Conservation (phyloP, 192 early-diverging fungal species). For the Phycomyces nitens region DNA sequence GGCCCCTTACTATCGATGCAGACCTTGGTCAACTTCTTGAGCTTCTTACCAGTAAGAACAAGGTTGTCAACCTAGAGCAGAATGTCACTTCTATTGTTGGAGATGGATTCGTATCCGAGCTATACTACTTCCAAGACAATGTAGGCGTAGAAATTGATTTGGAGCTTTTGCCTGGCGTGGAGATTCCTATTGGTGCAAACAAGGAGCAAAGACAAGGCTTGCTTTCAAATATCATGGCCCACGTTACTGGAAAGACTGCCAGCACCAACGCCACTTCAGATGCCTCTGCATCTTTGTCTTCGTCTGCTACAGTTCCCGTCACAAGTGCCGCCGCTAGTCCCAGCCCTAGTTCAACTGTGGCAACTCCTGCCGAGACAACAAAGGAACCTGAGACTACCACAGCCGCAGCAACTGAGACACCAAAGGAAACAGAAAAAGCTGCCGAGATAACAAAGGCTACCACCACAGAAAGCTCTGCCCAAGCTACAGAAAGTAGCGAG, state of each 20-base stretch:
- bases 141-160: not conserved
- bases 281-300: not conserved
- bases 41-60: constrained; percentile 4
- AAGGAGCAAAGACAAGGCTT: not conserved
- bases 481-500: constrained; percentile 1
- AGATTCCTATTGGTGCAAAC: not conserved
- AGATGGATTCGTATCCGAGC: constrained; percentile 11
- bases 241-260: not conserved
- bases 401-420: not conserved
- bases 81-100: constrained; percentile 19
- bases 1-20: constrained; percentile 20
- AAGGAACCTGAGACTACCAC: not conserved
- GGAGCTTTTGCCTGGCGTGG: not conserved
- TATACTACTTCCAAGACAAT: constrained; percentile 29
- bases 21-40: constrained; percentile 11
- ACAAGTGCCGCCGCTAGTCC: not conserved
- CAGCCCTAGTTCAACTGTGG: constrained; percentile 1
- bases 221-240: not conserved
- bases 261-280: not conserved
- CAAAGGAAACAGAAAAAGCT: no score
- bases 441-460: not conserved
- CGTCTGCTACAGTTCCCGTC: not conserved
- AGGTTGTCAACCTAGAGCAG: constrained; percentile 16
- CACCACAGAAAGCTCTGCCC: not conserved
- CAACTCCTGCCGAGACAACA: not conserved